Percentiles rank a stretch among this genome's conserved stretches.
Conservation (phyloP, 306 rosid genomes). For the Arachis hypogaea region DNA sequence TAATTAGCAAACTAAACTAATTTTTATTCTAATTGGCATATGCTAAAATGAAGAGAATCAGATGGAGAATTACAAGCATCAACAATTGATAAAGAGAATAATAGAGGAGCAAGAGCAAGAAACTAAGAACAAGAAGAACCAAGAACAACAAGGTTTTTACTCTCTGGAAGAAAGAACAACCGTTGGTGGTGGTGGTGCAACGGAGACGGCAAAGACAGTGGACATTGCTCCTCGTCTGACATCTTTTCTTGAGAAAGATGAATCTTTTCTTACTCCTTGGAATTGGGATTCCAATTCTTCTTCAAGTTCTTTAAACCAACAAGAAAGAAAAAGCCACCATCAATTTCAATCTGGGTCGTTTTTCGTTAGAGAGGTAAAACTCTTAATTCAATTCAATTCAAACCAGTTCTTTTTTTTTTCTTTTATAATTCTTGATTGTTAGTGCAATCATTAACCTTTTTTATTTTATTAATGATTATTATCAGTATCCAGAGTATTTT, state of each 20-base stretch:
- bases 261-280: constrained; percentile 43
- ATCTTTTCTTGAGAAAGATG: constrained; percentile 39
- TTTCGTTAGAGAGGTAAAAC: not conserved
- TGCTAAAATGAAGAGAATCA: too few species aligned
- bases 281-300: constrained; percentile 2
- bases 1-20: too few species aligned
- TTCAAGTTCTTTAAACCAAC: not conserved
- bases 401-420: not conserved
- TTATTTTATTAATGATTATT: not conserved
- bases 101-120: not conserved
- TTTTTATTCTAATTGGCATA: too few species aligned
- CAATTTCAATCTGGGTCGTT: constrained; percentile 31
- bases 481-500: not conserved
- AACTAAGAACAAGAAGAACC: too few species aligned
- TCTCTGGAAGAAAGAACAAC: not conserved
- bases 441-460: not conserved
- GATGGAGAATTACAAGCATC: not conserved
- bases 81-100: not conserved
- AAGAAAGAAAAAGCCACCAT: not conserved
- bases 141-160: too few species aligned
- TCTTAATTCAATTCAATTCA: not conserved
- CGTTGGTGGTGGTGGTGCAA: not conserved
- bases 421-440: not conserved
- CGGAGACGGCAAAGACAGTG: not conserved
- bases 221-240: not conserved